These are phyloP conservation scores for Xylaria multiplex DNA, from an alignment of 2,329 filamentous ascomycete genomes.

Conservation along the genomic window DNA sequence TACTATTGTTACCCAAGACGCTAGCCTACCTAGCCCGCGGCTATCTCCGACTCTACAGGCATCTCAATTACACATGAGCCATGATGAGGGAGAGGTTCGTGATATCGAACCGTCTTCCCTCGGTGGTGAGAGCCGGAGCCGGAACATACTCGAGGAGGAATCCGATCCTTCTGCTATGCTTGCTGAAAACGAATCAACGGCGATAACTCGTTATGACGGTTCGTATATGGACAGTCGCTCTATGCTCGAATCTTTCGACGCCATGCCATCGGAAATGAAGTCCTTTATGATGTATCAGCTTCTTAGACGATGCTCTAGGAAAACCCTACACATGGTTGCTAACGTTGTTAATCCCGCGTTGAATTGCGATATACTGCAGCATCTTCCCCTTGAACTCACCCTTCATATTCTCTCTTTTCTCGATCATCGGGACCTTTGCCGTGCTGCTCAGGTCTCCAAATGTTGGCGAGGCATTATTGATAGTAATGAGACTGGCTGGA, in stretches of 20 bases:
- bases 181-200: slow-evolving; percentile 42
- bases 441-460: slow-evolving; percentile 91
- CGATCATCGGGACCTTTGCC: slow-evolving; percentile 85
- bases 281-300: slow-evolving; percentile 97
- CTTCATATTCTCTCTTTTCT: slow-evolving; percentile 89
- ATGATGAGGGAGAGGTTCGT: slow-evolving; percentile 56
- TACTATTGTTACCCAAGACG: slow-evolving; percentile 81
- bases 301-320: slow-evolving; percentile 84
- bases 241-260: slow-evolving; percentile 90
- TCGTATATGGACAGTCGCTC: slow-evolving; percentile 79
- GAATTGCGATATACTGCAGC: slow-evolving; percentile 90
- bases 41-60: slow-evolving; percentile 91
- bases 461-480: slow-evolving; percentile 93
- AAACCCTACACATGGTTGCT: slow-evolving; percentile 88
- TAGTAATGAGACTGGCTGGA: slow-evolving; percentile 95
- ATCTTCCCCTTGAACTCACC: slow-evolving; percentile 86
- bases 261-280: slow-evolving; percentile 90
- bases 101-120: slow-evolving; percentile 54
- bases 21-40: slow-evolving; percentile 92
- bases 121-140: slow-evolving; percentile 56
- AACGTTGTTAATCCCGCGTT: slow-evolving; percentile 92
- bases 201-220: slow-evolving; percentile 43
- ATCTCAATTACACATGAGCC: slow-evolving; percentile 58
- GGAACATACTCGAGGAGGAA: slow-evolving; percentile 53
- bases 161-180: slow-evolving; percentile 39